These are phyloP conservation scores for Phaeoacremonium minimum DNA, from an alignment of 2,329 filamentous ascomycete genomes.

Conservation along the genomic window DNA sequence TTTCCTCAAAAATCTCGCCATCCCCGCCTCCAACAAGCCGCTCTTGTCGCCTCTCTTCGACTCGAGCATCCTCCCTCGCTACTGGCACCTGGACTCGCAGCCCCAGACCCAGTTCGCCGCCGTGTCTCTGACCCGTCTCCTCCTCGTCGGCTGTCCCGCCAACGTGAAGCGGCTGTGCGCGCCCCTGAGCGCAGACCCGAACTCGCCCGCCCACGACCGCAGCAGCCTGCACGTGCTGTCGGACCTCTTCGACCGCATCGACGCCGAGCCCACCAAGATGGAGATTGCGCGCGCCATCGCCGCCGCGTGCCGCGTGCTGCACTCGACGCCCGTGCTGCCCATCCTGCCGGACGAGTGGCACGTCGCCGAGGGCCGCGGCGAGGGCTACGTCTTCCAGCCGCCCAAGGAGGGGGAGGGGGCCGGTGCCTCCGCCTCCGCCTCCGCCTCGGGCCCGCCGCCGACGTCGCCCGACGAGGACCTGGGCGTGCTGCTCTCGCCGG, in stretches of 20 bases:
- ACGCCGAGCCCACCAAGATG: conserved; percentile 52
- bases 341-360: conserved; percentile 27
- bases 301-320: conserved; percentile 50
- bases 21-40: conserved; percentile 51
- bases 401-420: conserved; percentile 1
- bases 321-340: conserved; percentile 30
- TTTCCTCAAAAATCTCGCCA: conserved; percentile 62
- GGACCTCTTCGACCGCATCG: conserved; percentile 34
- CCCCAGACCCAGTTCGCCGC: conserved; percentile 58
- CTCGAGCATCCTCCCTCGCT: conserved; percentile 39
- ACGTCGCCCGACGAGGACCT: background rate
- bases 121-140: conserved; percentile 52
- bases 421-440: conserved; percentile 1
- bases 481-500: background rate
- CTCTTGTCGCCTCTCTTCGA: conserved; percentile 44
- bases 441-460: background rate
- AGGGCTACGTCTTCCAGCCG: conserved; percentile 2
- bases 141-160: conserved; percentile 45
- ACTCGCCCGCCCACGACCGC: conserved; percentile 22
- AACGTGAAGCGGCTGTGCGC: conserved; percentile 49
- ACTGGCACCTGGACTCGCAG: conserved; percentile 45
- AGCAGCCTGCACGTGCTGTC: conserved; percentile 33
- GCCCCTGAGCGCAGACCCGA: conserved; percentile 30
- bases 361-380: conserved; percentile 20
- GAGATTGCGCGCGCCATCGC: conserved; percentile 53